Conservation (phyloP, 108 stramenopile species). For the Epithemia pelagica region DNA sequence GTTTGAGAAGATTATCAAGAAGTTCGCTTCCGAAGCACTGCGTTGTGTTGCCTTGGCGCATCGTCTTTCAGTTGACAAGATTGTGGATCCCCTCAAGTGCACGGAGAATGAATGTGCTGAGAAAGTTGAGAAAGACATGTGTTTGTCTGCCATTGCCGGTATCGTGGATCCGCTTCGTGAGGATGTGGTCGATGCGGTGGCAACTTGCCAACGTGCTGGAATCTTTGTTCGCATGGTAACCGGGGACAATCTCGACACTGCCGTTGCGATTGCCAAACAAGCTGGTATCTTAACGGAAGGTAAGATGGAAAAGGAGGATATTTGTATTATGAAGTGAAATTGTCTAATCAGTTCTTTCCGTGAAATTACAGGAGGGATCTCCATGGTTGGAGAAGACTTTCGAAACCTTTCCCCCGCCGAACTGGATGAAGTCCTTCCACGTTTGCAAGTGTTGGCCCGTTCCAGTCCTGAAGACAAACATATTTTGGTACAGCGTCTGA, state of each 20-base stretch:
- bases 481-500: constrained; percentile 85
- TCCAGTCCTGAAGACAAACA: constrained; percentile 95
- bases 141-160: constrained; percentile 78
- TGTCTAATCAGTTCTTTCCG: background rate
- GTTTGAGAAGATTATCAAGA: constrained; percentile 35
- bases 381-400: constrained; percentile 77
- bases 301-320: too few relatives aligned
- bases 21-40: constrained; percentile 49
- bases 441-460: constrained; percentile 84
- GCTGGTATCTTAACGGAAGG: constrained; percentile 80
- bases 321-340: too few relatives aligned
- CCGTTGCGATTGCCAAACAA: constrained; percentile 87
- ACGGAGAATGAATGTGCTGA: constrained; percentile 35
- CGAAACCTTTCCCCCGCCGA: constrained; percentile 64
- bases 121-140: constrained; percentile 53
- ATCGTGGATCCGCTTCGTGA: constrained; percentile 85
- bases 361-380: constrained; percentile 40
- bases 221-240: constrained; percentile 97
- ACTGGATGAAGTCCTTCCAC: constrained; percentile 69
- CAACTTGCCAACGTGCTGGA: constrained; percentile 83
- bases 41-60: constrained; percentile 65
- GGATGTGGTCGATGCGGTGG: constrained; percentile 88
- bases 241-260: constrained; percentile 93
- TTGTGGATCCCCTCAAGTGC: constrained; percentile 19
- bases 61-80: constrained; percentile 31